Evolutionary conservation across 441 rosid species (phyloP), one percentile per base, ranked within the genome.

Genomic region (Isatis lusitanica): DNA sequence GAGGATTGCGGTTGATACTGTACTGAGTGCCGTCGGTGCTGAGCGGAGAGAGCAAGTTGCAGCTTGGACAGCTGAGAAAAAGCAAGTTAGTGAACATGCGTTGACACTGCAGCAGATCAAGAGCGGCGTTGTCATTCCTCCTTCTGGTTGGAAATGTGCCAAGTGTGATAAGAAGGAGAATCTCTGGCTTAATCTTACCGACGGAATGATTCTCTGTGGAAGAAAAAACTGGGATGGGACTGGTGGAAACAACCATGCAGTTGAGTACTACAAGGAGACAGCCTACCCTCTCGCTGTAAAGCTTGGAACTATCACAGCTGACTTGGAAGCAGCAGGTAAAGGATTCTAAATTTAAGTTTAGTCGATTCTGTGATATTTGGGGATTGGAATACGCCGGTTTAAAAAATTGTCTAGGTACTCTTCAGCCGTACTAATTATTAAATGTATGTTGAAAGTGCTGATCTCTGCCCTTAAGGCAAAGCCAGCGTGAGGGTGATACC

Each of bases 191-290:
- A 93, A 95, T 87, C 90, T 95, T 78, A 88, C 97, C 26, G 98
- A 95, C 81, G 99, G 98, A 69, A 85, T 82, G 92, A 91, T 91
- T 72, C 96, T 93, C 24, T 95, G 98, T 72, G 98, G 99, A 60
- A 82, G 98, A 78, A 91, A 66, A 78, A 93, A 90, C 80, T 95
- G 98, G 98, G 98, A 91, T 83, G 98, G 97, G 74, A 91, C 85
- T 81, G 99, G 97, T 57, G 99, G 97, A 61, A 95, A 95, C 81
- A 83, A 95, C 79, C 99, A 95, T 83, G 99, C 98, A 1, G 68
- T 93, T 80, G 97, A 87, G 16, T 84, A 88, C 85, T 93, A 86
- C 80, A 91, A 90, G 76, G 92, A 90, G 79, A 88, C 97, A 21
- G 76, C 88, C 71, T 90, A 87, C 70, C 97, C 99, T 43, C 96